Evolutionary conservation across 169 alveolate species (phyloP).

Genomic region (Blepharisma undulans): DNA sequence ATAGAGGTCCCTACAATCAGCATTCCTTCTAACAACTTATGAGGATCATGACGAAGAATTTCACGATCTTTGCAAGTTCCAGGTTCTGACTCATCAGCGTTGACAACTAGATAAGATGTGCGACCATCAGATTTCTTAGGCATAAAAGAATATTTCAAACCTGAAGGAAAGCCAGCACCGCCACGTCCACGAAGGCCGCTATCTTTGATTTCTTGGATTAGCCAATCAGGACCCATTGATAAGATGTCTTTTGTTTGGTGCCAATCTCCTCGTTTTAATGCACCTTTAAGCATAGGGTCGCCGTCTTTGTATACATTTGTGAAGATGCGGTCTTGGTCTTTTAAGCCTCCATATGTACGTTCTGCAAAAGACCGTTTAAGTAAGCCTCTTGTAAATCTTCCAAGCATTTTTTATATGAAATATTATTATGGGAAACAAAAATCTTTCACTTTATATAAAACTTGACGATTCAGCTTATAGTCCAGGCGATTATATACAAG

Average conservation of each 20-base stretch:
- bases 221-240: slow-evolving; percentile 80
- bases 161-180: slow-evolving; percentile 86
- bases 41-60: slow-evolving; percentile 81
- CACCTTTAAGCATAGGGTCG: slow-evolving; percentile 71
- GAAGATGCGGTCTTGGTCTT: slow-evolving; percentile 79
- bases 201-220: slow-evolving; percentile 77
- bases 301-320: slow-evolving; percentile 78
- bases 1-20: slow-evolving; percentile 73
- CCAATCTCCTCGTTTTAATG: slow-evolving; percentile 84
- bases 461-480: not conserved
- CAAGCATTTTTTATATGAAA: not conserved
- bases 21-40: slow-evolving; percentile 81
- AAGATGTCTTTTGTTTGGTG: slow-evolving; percentile 81
- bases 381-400: not conserved
- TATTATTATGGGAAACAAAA: not conserved
- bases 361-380: not conserved
- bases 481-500: not conserved
- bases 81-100: slow-evolving; percentile 84
- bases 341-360: slow-evolving; percentile 59
- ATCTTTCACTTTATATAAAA: not conserved
- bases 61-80: slow-evolving; percentile 87
- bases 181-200: slow-evolving; percentile 87
- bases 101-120: slow-evolving; percentile 78
- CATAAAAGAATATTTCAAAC: slow-evolving; percentile 83
- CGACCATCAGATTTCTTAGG: slow-evolving; percentile 83